phyloP scores from a whole-genome alignment of 1,284 basidiomycete species.

The Wallemia ichthyophaga region DNA sequence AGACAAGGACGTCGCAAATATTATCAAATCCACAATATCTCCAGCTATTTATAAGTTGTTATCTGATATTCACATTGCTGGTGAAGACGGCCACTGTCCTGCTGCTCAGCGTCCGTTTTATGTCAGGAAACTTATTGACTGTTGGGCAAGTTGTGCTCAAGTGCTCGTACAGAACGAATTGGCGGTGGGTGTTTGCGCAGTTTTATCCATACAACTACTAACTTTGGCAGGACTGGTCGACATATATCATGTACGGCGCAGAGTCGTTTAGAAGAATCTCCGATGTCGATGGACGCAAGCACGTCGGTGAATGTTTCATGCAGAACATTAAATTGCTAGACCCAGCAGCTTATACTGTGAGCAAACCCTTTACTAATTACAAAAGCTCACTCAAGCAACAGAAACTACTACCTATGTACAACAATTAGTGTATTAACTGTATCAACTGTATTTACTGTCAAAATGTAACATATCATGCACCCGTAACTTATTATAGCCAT shows the following conservation, averaged over 20 bases:
- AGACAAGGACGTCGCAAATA: constrained; percentile 14
- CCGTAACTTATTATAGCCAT: no score
- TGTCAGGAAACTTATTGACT: constrained; percentile 30
- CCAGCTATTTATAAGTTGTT: constrained; percentile 32
- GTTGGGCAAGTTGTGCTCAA: constrained; percentile 43
- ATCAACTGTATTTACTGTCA: no score
- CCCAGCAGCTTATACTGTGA: constrained; percentile 29
- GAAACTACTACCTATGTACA: no score
- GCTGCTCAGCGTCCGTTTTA: constrained; percentile 13
- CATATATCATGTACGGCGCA: constrained; percentile 26
- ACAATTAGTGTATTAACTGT: no score
- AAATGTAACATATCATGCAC: no score
- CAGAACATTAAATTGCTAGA: constrained; percentile 32
- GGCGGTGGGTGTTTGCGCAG: constrained; percentile 20
- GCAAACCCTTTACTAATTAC: no score
- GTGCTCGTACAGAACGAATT: constrained; percentile 31
- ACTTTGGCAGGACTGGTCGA: constrained; percentile 27
- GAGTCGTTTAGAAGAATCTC: constrained; percentile 31
- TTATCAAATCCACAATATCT: constrained; percentile 24
- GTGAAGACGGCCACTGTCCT: constrained; percentile 12
- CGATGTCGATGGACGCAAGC: constrained; percentile 24
- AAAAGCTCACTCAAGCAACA: no score
- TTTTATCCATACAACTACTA: neutral
- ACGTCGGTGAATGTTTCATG: constrained; percentile 39
- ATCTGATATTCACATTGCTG: constrained; percentile 22